These are phyloP conservation scores for Dictyostelium purpureum DNA, from an alignment of 78 protist genomes.

Conservation along the genomic window DNA sequence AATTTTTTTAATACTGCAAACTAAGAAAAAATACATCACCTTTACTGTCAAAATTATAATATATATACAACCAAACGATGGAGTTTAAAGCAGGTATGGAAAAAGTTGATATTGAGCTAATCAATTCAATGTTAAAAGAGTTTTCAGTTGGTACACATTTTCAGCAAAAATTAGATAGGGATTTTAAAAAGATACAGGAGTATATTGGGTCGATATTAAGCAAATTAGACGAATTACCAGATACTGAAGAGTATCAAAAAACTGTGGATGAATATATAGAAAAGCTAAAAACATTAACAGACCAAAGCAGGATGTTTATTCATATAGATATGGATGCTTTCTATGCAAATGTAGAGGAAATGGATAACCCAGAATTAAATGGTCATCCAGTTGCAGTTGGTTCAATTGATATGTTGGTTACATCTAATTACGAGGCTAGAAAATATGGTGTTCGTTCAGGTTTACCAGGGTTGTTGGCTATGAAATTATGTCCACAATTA, in stretches of 20 bases:
- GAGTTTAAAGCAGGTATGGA: conserved; percentile 79
- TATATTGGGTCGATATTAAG: background rate
- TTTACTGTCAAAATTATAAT: background rate
- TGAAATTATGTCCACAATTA: conserved; percentile 32
- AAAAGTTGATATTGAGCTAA: conserved; percentile 33
- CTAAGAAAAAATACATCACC: too few relatives aligned
- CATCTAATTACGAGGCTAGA: conserved; percentile 62
- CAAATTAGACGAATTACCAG: conserved; percentile 12
- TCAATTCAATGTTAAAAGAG: conserved; percentile 31
- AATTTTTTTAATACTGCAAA: too few relatives aligned
- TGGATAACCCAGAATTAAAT: conserved; percentile 26
- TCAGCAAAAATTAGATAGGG: conserved; percentile 37
- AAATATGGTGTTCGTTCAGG: conserved; percentile 72
- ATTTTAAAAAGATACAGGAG: background rate
- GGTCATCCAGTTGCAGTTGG: conserved; percentile 79
- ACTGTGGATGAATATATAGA: conserved; percentile 9
- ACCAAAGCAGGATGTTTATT: conserved; percentile 15
- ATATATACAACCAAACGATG: background rate
- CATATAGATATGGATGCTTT: conserved; percentile 84
- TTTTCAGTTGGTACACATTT: conserved; percentile 53
- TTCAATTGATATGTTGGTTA: conserved; percentile 67
- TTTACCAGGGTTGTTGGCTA: conserved; percentile 55
- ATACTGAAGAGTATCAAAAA: conserved; percentile 5
- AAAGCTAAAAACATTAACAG: background rate
- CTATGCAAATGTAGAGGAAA: conserved; percentile 70